Evolutionary conservation across 2,329 filamentous ascomycete genomes (phyloP).

Genomic region (Dothideomycetes sp.): DNA sequence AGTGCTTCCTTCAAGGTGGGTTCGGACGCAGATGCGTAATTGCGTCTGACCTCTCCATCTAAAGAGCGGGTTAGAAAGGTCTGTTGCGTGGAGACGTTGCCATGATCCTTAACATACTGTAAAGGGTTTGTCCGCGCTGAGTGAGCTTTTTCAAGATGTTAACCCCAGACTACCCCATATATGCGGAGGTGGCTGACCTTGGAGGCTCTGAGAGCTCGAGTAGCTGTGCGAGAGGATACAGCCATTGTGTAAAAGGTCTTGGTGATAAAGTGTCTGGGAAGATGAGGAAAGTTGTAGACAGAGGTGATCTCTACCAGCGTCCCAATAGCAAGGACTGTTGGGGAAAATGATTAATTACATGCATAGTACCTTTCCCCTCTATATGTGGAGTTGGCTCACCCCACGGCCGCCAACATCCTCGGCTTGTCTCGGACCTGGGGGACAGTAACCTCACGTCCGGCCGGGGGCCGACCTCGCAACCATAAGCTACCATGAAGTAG

Average conservation of each 20-base stretch:
- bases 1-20: slow-evolving; percentile 84
- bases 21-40: slow-evolving; percentile 66
- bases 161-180: too few species aligned
- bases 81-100: too few species aligned
- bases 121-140: neutral
- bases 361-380: neutral
- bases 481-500: too few species aligned
- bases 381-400: neutral
- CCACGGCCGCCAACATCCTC: neutral
- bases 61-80: neutral
- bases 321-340: too few species aligned
- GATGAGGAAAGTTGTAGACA: too few species aligned
- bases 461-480: too few species aligned
- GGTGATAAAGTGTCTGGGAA: too few species aligned
- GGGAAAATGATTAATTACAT: neutral
- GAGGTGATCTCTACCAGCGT: too few species aligned
- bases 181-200: slow-evolving; percentile 47
- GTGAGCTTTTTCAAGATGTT: neutral
- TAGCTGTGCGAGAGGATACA: slow-evolving; percentile 43
- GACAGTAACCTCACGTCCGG: too few species aligned
- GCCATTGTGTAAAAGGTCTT: slow-evolving; percentile 1
- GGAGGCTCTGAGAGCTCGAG: slow-evolving; percentile 51
- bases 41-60: slow-evolving; percentile 30
- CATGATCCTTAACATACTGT: slow-evolving; percentile 6
- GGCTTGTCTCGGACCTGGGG: too few species aligned